These are phyloP conservation scores for Rhynchospora pubera DNA, from an alignment of 176 grass and related monocot genomes.

Conservation along the genomic window DNA sequence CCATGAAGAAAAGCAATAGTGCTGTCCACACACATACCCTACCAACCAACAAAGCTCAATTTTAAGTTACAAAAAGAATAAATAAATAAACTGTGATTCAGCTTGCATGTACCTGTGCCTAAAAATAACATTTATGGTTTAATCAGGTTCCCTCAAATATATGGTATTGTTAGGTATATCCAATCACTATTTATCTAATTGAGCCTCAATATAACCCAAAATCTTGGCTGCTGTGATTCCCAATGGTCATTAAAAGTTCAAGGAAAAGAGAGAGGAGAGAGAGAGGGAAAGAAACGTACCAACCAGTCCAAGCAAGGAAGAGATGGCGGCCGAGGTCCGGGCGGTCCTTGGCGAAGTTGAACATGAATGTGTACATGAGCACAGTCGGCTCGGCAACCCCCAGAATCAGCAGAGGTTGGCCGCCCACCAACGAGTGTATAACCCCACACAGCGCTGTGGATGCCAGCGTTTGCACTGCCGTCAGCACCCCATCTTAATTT, in stretches of 20 bases:
- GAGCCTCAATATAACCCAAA: not conserved
- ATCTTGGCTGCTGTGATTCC: not conserved
- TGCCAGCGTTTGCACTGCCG: conserved; percentile 90
- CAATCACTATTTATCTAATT: no score
- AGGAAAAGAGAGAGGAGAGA: not conserved
- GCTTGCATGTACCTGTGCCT: not conserved
- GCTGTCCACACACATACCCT: conserved; percentile 98
- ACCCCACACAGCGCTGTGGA: conserved; percentile 90
- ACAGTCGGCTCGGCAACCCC: conserved; percentile 93
- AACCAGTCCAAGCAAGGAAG: conserved; percentile 88
- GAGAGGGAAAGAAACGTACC: conserved; percentile 38
- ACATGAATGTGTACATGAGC: conserved; percentile 99
- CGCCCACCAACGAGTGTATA: conserved; percentile 90
- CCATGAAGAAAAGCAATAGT: conserved; percentile 65
- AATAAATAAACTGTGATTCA: not conserved
- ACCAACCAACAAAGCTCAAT: not conserved
- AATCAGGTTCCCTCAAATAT: no score
- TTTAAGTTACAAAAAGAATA: conserved; percentile 1
- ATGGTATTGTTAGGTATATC: not conserved
- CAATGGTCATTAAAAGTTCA: not conserved
- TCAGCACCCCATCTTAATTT: conserved; percentile 66
- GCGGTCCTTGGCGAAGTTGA: conserved; percentile 86
- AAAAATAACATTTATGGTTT: not conserved
- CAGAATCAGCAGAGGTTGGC: conserved; percentile 87
- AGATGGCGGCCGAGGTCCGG: conserved; percentile 50